Evolutionary conservation across 495 filamentous ascomycete genomes (phyloP), one percentile per base, ranked within the genome.

Genomic region (Massariosphaeria phaeospora): DNA sequence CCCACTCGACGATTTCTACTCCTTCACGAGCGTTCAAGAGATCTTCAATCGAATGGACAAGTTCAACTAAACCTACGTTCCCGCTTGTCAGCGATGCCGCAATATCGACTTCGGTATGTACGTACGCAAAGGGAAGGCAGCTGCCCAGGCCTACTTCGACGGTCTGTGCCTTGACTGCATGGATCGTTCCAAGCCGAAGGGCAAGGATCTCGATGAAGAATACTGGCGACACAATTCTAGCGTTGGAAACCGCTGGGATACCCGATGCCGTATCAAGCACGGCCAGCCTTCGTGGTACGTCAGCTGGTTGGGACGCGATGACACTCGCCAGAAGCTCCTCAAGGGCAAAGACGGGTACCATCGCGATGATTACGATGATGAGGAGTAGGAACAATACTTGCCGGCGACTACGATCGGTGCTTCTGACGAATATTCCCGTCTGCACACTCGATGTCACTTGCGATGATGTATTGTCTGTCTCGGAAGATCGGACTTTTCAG

Each of bases 151-250:
- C 0, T 65, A 66, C 30, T 66, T 64, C 26, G 48, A 69, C 18
- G 66, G 65, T 1, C 31, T 69, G 15, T 69, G 66, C 38, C 59
- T 69, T 2, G 66, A 69, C 25, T 69, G 65, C 43, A 61, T 64
- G 51, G 52, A 66, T 35, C 15, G n/a, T 13, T 61, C 48, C 20
- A 63, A 57, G 12, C 47, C 47, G 1, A 66, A 65, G 52, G 10
- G 44, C 7, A 31, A 30, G 25, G 53, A 49, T 23, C 51, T 21
- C 7, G 35, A 59, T 36, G 25, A 30, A 17, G 62, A 67, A 21
- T 67, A 69, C 44, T 67, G 62, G 62, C 20, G 17, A 0, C 57
- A 67, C 24, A 27, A 44, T 25, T 25, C 24, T 4, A 27, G 62
- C 10, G 34, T 36, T 4, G 59, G 63, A 18, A 15, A 38, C 13